A percentile compares a stretch with the other conserved stretches of the same genome.
Conservation (phyloP, 352 stramenopile species). For the Pythium utonaiense region DNA sequence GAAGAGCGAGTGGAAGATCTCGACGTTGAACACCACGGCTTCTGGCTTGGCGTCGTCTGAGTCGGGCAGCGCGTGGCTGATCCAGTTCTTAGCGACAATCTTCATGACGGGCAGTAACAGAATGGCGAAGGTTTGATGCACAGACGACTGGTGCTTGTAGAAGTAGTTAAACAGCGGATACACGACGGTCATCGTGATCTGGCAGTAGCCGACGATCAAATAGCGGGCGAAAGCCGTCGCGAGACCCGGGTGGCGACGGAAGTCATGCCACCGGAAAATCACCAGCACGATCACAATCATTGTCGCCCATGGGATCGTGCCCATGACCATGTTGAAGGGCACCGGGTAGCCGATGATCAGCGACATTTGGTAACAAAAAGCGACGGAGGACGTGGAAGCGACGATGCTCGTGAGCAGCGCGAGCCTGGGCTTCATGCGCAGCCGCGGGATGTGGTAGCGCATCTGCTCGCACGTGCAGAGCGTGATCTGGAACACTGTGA, state of each 20-base stretch:
- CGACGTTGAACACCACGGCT: constrained; percentile 22
- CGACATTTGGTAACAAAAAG: neutral
- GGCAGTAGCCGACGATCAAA: constrained; percentile 9
- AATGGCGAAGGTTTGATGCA: constrained; percentile 12
- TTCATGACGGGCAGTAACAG: constrained; percentile 43
- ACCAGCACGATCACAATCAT: neutral
- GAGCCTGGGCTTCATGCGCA: neutral
- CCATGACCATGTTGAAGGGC: constrained; percentile 3
- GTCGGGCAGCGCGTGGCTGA: constrained; percentile 21
- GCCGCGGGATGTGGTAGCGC: neutral
- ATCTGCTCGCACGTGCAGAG: neutral
- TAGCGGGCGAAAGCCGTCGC: neutral
- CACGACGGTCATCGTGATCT: constrained; percentile 13
- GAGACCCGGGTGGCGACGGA: neutral
- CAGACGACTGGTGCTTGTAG: constrained; percentile 10
- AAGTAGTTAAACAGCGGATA: constrained; percentile 20
- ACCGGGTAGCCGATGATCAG: constrained; percentile 9
- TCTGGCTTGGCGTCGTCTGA: constrained; percentile 31
- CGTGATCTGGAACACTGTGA: neutral
- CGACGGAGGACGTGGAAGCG: neutral
- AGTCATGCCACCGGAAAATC: neutral
- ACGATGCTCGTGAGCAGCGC: neutral
- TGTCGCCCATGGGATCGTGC: constrained; percentile 1
- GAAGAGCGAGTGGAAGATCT: constrained; percentile 28
- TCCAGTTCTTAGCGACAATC: constrained; percentile 35